These are phyloP conservation scores for Candida michaelii DNA, from an alignment of 805 yeast species.

Conservation along the genomic window DNA sequence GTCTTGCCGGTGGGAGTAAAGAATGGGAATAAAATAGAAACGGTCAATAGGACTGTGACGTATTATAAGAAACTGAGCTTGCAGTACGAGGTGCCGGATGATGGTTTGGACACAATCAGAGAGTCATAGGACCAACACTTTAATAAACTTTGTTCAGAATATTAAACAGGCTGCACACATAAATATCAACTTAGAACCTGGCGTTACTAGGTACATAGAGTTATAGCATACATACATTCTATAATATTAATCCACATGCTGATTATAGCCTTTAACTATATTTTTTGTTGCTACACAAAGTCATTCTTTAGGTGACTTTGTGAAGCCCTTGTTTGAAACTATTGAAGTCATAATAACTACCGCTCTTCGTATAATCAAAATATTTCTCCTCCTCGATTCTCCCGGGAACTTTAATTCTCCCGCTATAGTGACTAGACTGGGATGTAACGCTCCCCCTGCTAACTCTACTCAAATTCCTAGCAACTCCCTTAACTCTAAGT, in stretches of 20 bases:
- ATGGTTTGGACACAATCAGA: conserved; percentile 3
- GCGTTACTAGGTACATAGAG: too few species aligned
- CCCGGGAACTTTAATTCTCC: conserved; percentile 13
- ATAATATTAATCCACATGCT: too few species aligned
- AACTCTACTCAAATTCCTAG: too few species aligned
- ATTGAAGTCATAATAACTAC: conserved; percentile 33
- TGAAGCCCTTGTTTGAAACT: conserved; percentile 23
- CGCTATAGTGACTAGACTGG: conserved; percentile 17
- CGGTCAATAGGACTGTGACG: conserved; percentile 41
- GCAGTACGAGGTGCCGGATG: not conserved
- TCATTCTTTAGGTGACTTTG: too few species aligned
- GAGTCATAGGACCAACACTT: conserved; percentile 1
- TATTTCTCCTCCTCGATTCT: conserved; percentile 20
- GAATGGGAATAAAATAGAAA: conserved; percentile 34
- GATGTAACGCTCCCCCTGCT: too few species aligned
- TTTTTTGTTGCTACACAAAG: too few species aligned
- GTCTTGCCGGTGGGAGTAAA: conserved; percentile 19
- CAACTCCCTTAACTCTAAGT: conserved; percentile 2
- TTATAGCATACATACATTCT: not conserved
- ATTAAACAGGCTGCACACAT: too few species aligned
- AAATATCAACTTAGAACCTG: too few species aligned
- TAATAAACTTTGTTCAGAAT: too few species aligned
- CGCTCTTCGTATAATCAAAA: conserved; percentile 32
- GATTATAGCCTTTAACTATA: too few species aligned
- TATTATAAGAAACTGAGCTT: conserved; percentile 23